A percentile compares a stretch with the other conserved stretches of the same genome.
Conservation (phyloP, 2,329 filamentous ascomycete species). For the Huntiella omanensis region DNA sequence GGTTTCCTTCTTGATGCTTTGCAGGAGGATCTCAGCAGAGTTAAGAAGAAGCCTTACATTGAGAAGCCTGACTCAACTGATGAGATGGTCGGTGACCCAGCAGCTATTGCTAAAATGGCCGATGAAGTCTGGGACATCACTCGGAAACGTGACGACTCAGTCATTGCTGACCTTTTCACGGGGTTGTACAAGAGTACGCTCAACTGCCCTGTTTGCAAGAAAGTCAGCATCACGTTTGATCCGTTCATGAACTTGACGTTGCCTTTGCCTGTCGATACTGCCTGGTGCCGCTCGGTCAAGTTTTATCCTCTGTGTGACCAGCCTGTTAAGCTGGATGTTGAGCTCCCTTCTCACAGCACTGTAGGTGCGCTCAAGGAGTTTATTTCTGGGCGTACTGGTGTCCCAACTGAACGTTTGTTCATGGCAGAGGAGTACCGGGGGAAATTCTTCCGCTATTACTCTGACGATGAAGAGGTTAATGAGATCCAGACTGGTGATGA, state of each 20-base stretch:
- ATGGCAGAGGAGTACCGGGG: conserved; percentile 65
- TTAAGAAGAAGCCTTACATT: conserved; percentile 90
- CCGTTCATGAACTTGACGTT: conserved; percentile 90
- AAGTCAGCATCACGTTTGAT: conserved; percentile 97
- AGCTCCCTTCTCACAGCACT: conserved; percentile 58
- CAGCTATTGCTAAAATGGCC: conserved; percentile 67
- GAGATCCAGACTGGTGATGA: conserved; percentile 49
- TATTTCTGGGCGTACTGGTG: conserved; percentile 46
- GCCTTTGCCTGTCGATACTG: conserved; percentile 70
- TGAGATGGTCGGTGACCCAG: conserved; percentile 71
- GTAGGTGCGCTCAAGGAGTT: conserved; percentile 51
- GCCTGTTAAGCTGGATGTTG: conserved; percentile 56
- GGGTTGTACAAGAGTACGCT: conserved; percentile 98
- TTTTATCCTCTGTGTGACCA: conserved; percentile 59
- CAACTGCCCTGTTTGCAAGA: conserved; percentile 75
- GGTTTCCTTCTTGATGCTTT: conserved; percentile 87
- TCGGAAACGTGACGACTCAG: conserved; percentile 78
- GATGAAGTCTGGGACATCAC: conserved; percentile 84
- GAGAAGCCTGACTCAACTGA: conserved; percentile 97
- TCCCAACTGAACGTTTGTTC: conserved; percentile 49
- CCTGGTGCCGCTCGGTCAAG: conserved; percentile 56
- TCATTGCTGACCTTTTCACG: conserved; percentile 88
- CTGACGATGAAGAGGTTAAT: conserved; percentile 53
- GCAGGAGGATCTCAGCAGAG: conserved; percentile 85
- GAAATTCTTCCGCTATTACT: conserved; percentile 74